Evolutionary conservation across 2,329 filamentous ascomycete species (phyloP), one percentile per base, ranked within the genome.

Genomic region (Aspergillus puulaauensis): DNA sequence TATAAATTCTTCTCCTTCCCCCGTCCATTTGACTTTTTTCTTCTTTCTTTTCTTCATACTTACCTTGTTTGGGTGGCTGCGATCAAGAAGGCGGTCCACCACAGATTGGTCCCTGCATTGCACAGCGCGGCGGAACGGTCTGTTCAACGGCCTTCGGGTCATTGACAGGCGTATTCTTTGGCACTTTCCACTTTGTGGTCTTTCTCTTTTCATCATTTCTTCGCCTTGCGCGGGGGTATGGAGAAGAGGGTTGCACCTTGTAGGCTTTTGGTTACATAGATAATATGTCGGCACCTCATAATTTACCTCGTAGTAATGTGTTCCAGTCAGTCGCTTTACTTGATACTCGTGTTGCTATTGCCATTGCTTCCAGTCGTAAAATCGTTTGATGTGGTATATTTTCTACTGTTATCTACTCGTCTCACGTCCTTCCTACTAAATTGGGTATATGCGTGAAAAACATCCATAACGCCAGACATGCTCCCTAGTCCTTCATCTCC

Each of bases 41-140:
- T 69, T 71, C 70, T 66, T 75, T 78, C 69, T 73, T 69, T 74
- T 79, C 76, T 76, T 79, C 77, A 79, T 79, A 79, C 77, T 79
- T 79, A 78, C 76, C 77, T 79, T 79, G 77, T 79, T 75, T 76
- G 73, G 73, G 75, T 75, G 72, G 68, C 72, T 70, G 74, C 72
- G 77, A 75, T 79, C 77, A 79, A 67, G 63, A 78, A 77, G 71
- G 71, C 72, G 74, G 71, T 68, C 68, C 68, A 74, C 75, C 73
- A 77, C 74, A 69, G 69, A 73, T 72, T 72, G 74, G 79, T 76
- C 75, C 79, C 80, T 82, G 77, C 81, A 83, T 83, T 83, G 81
- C 81, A 83, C 80, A 82, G 66, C 80, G 80, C 75, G 80, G 80
- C 68, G 79, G 77, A 77, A 74, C 78, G 70, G 65, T 73, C 63